Percentiles rank a stretch among this genome's conserved stretches.
Evolutionary conservation across 257 asterid species (phyloP).

Genomic region (Paraleonurus japonicus): DNA sequence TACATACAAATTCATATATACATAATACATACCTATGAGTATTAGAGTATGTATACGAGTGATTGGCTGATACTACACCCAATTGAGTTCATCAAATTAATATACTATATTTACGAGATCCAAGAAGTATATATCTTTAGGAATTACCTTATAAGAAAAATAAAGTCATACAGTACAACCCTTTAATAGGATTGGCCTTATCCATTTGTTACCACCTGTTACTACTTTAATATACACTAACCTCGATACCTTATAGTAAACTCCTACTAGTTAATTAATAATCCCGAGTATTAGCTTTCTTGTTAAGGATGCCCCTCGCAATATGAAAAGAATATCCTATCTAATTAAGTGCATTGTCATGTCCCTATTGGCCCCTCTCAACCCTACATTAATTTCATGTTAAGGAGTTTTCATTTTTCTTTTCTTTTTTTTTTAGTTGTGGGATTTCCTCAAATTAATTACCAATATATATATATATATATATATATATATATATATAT

Average conservation of each 20-base stretch:
- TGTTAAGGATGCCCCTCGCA: not conserved
- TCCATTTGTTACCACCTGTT: constrained; percentile 28
- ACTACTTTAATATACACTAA: not conserved
- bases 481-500: too few species aligned
- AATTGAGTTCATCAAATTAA: not conserved
- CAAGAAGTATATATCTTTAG: not conserved
- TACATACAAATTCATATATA: not conserved
- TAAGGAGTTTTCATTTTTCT: too few species aligned
- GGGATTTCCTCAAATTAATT: not conserved
- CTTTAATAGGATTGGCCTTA: constrained; percentile 10
- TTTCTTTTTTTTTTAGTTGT: not conserved
- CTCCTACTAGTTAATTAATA: not conserved
- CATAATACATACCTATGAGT: not conserved
- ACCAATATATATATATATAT: too few species aligned
- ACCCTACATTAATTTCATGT: not conserved
- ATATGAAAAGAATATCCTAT: not conserved
- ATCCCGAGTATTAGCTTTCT: constrained; percentile 3
- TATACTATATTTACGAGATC: not conserved
- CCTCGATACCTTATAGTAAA: constrained; percentile 18
- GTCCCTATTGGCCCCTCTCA: constrained; percentile 6
- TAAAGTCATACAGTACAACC: not conserved
- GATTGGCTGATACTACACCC: not conserved
- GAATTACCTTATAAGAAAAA: not conserved
- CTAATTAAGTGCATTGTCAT: constrained; percentile 15
- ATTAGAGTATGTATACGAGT: not conserved